Evolutionary conservation across 1,139 yeast genomes (phyloP).

Genomic region (Geotrichum klebahnii): DNA sequence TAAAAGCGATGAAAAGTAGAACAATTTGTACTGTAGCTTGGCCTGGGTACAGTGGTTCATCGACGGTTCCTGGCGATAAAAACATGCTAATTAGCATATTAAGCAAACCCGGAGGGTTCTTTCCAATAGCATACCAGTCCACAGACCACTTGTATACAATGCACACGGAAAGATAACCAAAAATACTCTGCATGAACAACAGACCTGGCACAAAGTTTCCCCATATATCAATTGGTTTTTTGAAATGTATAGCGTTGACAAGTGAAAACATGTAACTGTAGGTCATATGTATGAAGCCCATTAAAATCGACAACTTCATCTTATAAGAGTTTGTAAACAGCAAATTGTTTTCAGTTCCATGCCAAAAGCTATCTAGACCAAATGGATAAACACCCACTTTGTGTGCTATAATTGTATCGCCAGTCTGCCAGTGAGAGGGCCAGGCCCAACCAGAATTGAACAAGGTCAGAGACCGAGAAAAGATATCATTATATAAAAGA

Average conservation of each 20-base stretch:
- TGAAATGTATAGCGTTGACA: conserved; percentile 72
- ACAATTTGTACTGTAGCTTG: conserved; percentile 76
- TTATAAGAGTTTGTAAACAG: conserved; percentile 90
- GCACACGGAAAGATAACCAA: conserved; percentile 81
- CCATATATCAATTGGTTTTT: conserved; percentile 73
- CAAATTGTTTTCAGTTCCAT: conserved; percentile 88
- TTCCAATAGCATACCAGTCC: conserved; percentile 75
- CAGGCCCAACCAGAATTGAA: conserved; percentile 90
- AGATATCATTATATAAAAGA: conserved; percentile 83
- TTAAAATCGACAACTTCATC: conserved; percentile 89
- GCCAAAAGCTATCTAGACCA: conserved; percentile 96
- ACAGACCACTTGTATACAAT: conserved; percentile 92
- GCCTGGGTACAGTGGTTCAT: conserved; percentile 76
- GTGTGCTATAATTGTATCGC: conserved; percentile 60
- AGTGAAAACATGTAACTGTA: conserved; percentile 82
- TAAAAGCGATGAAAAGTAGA: conserved; percentile 67
- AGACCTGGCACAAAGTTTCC: conserved; percentile 95
- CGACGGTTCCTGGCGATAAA: conserved; percentile 84
- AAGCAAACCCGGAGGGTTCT: conserved; percentile 85
- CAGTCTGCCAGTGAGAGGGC: conserved; percentile 68
- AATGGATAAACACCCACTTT: conserved; percentile 68
- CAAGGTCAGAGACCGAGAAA: conserved; percentile 81
- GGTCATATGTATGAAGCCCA: conserved; percentile 94
- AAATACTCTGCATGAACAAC: conserved; percentile 89
- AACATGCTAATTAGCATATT: conserved; percentile 97